Percentiles rank a stretch among this genome's conserved stretches.
Evolutionary conservation across 2,329 filamentous ascomycete species (phyloP).

Genomic region (Trematosphaeria pertusa): DNA sequence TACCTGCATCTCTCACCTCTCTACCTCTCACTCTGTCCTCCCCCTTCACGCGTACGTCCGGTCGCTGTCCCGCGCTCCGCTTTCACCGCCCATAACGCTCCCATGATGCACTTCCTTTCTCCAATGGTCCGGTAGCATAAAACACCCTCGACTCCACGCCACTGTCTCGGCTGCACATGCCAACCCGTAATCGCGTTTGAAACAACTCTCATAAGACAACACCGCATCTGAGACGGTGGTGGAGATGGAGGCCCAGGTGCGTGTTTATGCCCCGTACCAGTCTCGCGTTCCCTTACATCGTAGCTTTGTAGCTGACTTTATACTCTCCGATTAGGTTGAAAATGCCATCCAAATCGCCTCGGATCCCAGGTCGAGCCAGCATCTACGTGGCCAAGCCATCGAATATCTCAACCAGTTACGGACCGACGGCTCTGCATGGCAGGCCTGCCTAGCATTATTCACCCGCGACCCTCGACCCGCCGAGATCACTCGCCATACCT

Average conservation of each 20-base stretch:
- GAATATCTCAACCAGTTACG: slow-evolving; percentile 80
- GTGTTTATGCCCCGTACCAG: slow-evolving; percentile 9
- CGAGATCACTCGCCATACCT: slow-evolving; percentile 87
- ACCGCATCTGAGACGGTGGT: slow-evolving; percentile 36
- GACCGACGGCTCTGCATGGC: slow-evolving; percentile 84
- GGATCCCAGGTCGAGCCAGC: slow-evolving; percentile 75
- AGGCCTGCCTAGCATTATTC: slow-evolving; percentile 87
- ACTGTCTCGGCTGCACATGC: slow-evolving; percentile 30
- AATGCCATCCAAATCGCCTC: slow-evolving; percentile 95
- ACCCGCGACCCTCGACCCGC: slow-evolving; percentile 75
- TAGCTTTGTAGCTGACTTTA: slow-evolving; percentile 2
- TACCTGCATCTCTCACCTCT: slow-evolving; percentile 13
- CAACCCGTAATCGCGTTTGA: slow-evolving; percentile 22
- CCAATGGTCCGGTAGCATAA: slow-evolving; percentile 46
- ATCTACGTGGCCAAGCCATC: slow-evolving; percentile 82
- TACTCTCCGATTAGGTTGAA: slow-evolving; percentile 69
- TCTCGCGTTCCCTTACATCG: slow-evolving; percentile 3
- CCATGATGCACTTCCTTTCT: slow-evolving; percentile 39
- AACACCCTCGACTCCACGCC: slow-evolving; percentile 17
- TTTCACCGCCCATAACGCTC: slow-evolving; percentile 46
- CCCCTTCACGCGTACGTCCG: slow-evolving; percentile 25
- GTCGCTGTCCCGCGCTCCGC: slow-evolving; percentile 37
- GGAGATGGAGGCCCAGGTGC: slow-evolving; percentile 49
- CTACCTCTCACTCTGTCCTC: slow-evolving; percentile 15
- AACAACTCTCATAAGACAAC: slow-evolving; percentile 13